phyloP scores from a whole-genome alignment of 495 filamentous ascomycete species.

The Penicillium macrosclerotiorum region DNA sequence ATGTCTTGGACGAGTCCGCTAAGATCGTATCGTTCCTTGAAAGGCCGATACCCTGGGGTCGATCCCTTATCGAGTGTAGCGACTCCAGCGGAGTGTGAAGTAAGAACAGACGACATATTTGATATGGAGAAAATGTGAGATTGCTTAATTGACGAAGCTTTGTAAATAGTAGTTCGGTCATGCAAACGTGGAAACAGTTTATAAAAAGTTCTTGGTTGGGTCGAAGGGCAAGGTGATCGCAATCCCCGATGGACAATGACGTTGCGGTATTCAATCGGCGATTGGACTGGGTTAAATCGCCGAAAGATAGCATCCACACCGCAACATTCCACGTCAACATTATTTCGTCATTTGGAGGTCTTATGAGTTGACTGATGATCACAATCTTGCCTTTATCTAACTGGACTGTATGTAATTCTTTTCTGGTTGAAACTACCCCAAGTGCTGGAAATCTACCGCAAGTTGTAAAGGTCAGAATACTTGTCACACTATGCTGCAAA shows the following conservation, averaged over 20 bases:
- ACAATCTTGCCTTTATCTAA: not conserved
- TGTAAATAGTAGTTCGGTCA: not conserved
- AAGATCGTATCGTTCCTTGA: constrained; percentile 24
- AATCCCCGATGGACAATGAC: constrained; percentile 15
- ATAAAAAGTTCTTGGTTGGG: constrained; percentile 2
- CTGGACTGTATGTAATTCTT: no score
- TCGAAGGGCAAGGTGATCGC: constrained; percentile 1
- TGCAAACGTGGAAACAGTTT: constrained; percentile 1
- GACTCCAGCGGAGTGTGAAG: constrained; percentile 8
- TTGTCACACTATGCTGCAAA: no score
- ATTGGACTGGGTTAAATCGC: constrained; percentile 5
- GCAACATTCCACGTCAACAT: not conserved
- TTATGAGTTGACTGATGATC: not conserved
- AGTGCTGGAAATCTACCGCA: no score
- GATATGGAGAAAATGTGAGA: not conserved
- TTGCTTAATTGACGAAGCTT: not conserved
- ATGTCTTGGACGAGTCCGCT: constrained; percentile 30
- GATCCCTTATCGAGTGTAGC: constrained; percentile 13
- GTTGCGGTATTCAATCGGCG: constrained; percentile 13
- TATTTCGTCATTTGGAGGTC: not conserved
- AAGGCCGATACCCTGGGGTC: constrained; percentile 17
- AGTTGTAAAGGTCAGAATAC: no score
- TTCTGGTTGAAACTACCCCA: no score
- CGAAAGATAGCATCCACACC: constrained; percentile 1
- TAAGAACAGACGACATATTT: constrained; percentile 16